Evolutionary conservation across 257 asterid genomes (phyloP).

Genomic region (Solanum stenotomum): DNA sequence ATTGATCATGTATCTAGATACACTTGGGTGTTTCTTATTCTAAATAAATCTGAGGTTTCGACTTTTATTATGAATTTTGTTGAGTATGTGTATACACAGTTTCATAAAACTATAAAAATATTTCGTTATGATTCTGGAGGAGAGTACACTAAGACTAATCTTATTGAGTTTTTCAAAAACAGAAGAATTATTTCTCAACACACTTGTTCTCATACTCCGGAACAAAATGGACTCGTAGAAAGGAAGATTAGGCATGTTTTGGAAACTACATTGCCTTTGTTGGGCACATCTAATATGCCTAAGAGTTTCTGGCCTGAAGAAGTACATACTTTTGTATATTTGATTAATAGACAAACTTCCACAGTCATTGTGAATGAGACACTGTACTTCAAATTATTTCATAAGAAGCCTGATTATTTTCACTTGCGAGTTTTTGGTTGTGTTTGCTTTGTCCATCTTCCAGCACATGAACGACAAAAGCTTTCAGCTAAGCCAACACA

Average conservation of each 20-base stretch:
- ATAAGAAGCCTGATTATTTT: no score
- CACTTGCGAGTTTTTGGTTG: not conserved
- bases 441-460: not conserved
- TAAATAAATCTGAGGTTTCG: no score
- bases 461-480: not conserved
- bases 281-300: not conserved
- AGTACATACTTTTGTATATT: no score
- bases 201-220: not conserved
- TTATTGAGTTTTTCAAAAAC: not conserved
- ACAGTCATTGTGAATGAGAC: not conserved
- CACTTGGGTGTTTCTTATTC: not conserved
- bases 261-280: not conserved
- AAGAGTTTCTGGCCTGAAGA: not conserved
- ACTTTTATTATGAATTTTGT: not conserved
- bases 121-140: not conserved
- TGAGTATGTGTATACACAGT: not conserved
- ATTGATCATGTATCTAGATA: not conserved
- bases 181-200: no score
- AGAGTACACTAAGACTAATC: not conserved
- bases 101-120: no score
- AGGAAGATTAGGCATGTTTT: not conserved
- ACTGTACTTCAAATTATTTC: no score
- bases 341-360: not conserved
- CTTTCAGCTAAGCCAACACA: not conserved
- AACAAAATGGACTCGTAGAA: not conserved